Evolutionary conservation across 1,139 yeast genomes (phyloP), one percentile per base, ranked within the genome.

Genomic region (Protomyces gravidus): DNA sequence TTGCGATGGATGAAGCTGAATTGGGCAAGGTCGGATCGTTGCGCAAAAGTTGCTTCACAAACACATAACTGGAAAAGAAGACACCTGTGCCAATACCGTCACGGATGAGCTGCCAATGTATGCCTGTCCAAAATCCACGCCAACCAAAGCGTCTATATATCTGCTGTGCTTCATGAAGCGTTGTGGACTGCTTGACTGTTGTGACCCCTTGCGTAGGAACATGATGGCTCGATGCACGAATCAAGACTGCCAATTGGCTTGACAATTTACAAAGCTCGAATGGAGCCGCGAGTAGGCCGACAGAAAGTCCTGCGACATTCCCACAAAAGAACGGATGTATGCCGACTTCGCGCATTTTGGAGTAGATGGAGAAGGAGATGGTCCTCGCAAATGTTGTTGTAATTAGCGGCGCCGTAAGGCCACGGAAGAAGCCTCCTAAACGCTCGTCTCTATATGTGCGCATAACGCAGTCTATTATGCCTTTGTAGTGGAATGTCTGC

Each of bases 41-140:
- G 19, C 45, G 48, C 19, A 65, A 59, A 15, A 60, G 36, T 28
- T 59, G 61, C 68, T 86, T 86, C 65, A 81, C 76, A 1, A 88
- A 79, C 69, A 89, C 96, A 71, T 88, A 88, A 2, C 83, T 78
- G 9, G 87, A 79, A 68, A 84, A 88, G 70, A 86, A 89, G 15
- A 85, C 71, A 0, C 88, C 95, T 0, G 89, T 79, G 5, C 89
- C 85, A 2, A 86, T 65, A 0, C 86, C 74, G 70, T 88, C 96
- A 61, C 96, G 70, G 19, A 68, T 62, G 21, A 85, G 67, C 68
- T 87, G 95, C 69, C 80, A 84, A 65, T 75, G 75, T 69, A 78
- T 84, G 0, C 96, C 96, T 0, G 94, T 81, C 68, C 86, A 88
- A 3, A 88, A 72, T 0, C 92, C 89, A 2, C 59, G 17, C 2